Conservation (phyloP, 192 early-diverging fungal genomes). For the Backusella westeae region DNA sequence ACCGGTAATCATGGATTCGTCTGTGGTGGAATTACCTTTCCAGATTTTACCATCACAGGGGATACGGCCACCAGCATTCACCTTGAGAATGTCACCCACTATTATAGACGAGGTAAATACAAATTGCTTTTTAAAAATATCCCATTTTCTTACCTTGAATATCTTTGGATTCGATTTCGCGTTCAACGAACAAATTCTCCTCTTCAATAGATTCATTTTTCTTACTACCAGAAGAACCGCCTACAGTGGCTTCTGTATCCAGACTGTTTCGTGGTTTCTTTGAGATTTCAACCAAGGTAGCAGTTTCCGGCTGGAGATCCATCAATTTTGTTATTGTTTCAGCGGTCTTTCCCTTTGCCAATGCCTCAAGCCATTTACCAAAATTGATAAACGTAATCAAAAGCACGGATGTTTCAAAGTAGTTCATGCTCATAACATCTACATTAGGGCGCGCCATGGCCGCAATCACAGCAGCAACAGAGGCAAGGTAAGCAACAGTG, state of each 20-base stretch:
- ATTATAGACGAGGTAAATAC: conserved; percentile 20
- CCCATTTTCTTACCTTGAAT: conserved; percentile 49
- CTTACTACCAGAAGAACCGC: not conserved
- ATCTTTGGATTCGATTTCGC: conserved; percentile 43
- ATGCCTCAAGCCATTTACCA: conserved; percentile 78
- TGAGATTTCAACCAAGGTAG: conserved; percentile 48
- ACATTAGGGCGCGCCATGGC: conserved; percentile 37
- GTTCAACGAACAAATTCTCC: conserved; percentile 36
- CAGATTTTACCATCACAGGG: conserved; percentile 69
- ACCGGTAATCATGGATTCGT: conserved; percentile 84
- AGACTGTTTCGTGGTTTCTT: conserved; percentile 17
- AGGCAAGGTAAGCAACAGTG: conserved; percentile 68
- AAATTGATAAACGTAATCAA: conserved; percentile 80
- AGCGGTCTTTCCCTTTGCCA: conserved; percentile 77
- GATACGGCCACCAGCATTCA: conserved; percentile 63
- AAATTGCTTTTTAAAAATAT: not conserved
- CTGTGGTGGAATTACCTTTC: conserved; percentile 59
- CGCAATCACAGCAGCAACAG: conserved; percentile 49
- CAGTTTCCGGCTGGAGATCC: conserved; percentile 72
- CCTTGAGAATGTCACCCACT: conserved; percentile 76
- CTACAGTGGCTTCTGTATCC: not conserved
- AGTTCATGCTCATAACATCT: conserved; percentile 41
- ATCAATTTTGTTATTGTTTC: conserved; percentile 75
- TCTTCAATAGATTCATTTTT: conserved; percentile 13
- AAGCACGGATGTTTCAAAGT: conserved; percentile 78